These are phyloP conservation scores for Ottelia alismoides DNA, from an alignment of 106 monocot genomes.

Conservation along the genomic window DNA sequence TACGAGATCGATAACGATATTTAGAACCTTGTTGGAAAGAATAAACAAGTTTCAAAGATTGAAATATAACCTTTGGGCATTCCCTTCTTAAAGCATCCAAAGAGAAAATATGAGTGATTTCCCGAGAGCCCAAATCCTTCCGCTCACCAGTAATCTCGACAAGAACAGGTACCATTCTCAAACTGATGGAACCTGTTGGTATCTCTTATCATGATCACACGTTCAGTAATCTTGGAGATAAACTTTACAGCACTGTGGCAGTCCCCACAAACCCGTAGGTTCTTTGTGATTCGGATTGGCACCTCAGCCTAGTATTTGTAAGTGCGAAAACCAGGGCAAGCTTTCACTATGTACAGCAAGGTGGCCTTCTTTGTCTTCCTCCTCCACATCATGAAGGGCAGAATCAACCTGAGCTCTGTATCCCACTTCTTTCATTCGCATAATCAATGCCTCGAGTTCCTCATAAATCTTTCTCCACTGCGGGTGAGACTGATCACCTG, in stretches of 20 bases:
- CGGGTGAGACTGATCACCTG: constrained; percentile 12
- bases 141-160: constrained; percentile 65
- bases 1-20: neutral
- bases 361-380: constrained; percentile 77
- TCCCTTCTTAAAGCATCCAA: neutral
- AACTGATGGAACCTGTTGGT: no score
- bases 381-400: constrained; percentile 78
- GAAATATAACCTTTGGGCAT: neutral
- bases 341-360: constrained; percentile 70
- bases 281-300: no score
- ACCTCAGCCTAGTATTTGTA: constrained; percentile 25
- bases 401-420: constrained; percentile 39
- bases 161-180: no score
- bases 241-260: no score
- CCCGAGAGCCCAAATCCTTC: neutral
- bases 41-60: neutral
- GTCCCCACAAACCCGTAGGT: no score
- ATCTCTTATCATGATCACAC: constrained; percentile 61
- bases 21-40: neutral
- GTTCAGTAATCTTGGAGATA: constrained; percentile 22
- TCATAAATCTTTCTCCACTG: constrained; percentile 8
- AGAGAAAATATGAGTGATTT: neutral
- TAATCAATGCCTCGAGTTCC: constrained; percentile 30
- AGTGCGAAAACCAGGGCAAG: constrained; percentile 63
- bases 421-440: no score